Evolutionary conservation across 78 protist genomes (phyloP).

Genomic region (Paulinella micropora): DNA sequence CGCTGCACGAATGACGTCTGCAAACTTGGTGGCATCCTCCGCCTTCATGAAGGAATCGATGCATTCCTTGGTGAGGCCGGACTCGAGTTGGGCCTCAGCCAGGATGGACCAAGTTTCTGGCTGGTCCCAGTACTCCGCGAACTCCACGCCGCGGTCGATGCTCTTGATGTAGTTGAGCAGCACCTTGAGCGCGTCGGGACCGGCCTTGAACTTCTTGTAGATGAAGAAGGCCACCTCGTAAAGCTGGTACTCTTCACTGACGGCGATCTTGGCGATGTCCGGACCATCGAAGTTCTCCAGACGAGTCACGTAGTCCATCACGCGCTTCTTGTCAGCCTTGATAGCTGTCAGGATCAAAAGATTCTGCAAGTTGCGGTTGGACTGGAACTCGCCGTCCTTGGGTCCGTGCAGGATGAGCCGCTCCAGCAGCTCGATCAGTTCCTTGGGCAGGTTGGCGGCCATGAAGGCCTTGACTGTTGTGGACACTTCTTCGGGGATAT

Average conservation of each 20-base stretch:
- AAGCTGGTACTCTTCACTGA: constrained; percentile 44
- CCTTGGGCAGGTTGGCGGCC: constrained; percentile 89
- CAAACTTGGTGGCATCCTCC: constrained; percentile 49
- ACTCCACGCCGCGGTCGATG: constrained; percentile 84
- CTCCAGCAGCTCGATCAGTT: constrained; percentile 95
- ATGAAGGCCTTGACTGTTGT: constrained; percentile 95
- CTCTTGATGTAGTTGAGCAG: constrained; percentile 64
- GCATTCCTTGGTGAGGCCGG: constrained; percentile 46
- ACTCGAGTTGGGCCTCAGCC: constrained; percentile 80
- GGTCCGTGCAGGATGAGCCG: constrained; percentile 80
- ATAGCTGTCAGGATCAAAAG: constrained; percentile 94
- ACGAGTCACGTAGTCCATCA: constrained; percentile 85
- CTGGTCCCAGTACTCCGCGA: constrained; percentile 71
- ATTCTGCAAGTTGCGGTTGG: constrained; percentile 88
- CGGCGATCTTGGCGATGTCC: constrained; percentile 85
- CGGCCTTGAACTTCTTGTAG: constrained; percentile 7
- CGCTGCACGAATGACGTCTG: constrained; percentile 45
- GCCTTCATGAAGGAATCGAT: constrained; percentile 71
- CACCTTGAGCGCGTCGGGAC: constrained; percentile 46
- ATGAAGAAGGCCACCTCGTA: constrained; percentile 96
- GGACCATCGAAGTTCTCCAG: constrained; percentile 90
- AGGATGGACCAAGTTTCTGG: constrained; percentile 79
- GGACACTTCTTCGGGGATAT: constrained; percentile 78
- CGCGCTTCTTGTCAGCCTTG: constrained; percentile 76
- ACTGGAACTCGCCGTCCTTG: constrained; percentile 57